Percentiles rank a stretch among this genome's conserved stretches.
These are phyloP conservation scores for Lithocarpus polystachyus DNA, from an alignment of 306 rosid species.

Conservation along the genomic window DNA sequence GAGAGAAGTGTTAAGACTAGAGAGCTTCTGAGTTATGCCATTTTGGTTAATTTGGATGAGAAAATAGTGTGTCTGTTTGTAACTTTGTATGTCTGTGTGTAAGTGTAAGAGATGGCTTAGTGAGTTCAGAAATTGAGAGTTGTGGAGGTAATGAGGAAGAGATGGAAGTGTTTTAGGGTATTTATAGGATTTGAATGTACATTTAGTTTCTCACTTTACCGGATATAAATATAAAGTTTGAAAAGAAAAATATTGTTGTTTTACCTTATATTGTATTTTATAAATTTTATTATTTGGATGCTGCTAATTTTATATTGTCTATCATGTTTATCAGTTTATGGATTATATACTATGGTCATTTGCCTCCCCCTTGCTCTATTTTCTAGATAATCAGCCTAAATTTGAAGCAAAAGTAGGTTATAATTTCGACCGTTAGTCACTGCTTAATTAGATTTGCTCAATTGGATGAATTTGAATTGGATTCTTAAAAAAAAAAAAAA, in stretches of 20 bases:
- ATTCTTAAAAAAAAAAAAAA: too few relatives aligned
- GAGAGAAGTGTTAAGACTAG: not conserved
- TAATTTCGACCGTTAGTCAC: too few relatives aligned
- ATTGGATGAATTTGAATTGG: too few relatives aligned
- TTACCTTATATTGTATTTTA: not conserved
- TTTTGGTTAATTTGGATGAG: not conserved
- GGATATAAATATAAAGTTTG: not conserved
- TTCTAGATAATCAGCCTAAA: too few relatives aligned
- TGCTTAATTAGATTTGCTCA: too few relatives aligned
- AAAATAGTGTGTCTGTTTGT: not conserved
- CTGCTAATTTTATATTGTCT: not conserved
- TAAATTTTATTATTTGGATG: too few relatives aligned
- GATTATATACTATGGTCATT: too few relatives aligned
- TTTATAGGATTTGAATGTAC: conserved; percentile 7
- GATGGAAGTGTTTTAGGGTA: conserved; percentile 18
- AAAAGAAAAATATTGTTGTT: not conserved
- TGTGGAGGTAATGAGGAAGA: conserved; percentile 10
- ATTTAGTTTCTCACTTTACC: not conserved
- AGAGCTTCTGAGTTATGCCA: conserved; percentile 13
- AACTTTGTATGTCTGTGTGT: not conserved
- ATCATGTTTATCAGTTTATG: not conserved
- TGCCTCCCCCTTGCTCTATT: too few relatives aligned
- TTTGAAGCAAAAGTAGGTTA: too few relatives aligned
- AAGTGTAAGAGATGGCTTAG: not conserved
- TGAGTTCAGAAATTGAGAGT: not conserved